Evolutionary conservation across 805 yeast species (phyloP).

Genomic region (Sugiyamaella floridensis): DNA sequence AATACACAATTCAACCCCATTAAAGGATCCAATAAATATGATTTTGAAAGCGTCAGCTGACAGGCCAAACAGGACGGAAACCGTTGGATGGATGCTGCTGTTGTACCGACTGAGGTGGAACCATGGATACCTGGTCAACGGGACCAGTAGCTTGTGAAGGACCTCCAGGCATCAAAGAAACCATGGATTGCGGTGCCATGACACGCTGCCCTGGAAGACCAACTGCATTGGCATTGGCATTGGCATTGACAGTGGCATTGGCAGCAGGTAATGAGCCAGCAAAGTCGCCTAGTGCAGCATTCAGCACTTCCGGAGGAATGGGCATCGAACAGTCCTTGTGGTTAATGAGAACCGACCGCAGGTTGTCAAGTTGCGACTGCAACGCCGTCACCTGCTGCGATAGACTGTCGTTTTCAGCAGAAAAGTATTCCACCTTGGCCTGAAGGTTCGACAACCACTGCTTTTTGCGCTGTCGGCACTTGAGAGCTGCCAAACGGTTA

Average conservation of each 20-base stretch:
- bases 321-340: slow-evolving; percentile 12
- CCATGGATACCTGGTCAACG: not conserved
- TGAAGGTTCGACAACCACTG: slow-evolving; percentile 80
- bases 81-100: not conserved
- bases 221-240: not conserved
- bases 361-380: slow-evolving; percentile 48
- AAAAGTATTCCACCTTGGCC: slow-evolving; percentile 62
- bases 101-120: not conserved
- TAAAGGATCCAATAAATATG: too few relatives aligned
- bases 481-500: slow-evolving; percentile 90
- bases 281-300: slow-evolving; percentile 2
- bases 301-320: not conserved
- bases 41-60: not conserved
- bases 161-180: not conserved
- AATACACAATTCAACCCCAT: too few relatives aligned
- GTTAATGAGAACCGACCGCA: slow-evolving; percentile 22
- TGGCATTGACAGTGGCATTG: too few relatives aligned
- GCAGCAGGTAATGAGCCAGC: not conserved
- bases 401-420: slow-evolving; percentile 62
- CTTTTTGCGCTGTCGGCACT: slow-evolving; percentile 92
- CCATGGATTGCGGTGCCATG: not conserved
- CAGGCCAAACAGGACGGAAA: not conserved
- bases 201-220: not conserved
- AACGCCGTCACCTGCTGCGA: slow-evolving; percentile 51
- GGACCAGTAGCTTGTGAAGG: not conserved